Conservation (phyloP, 2,329 filamentous ascomycete species). For the Dactylellina cionopaga region DNA sequence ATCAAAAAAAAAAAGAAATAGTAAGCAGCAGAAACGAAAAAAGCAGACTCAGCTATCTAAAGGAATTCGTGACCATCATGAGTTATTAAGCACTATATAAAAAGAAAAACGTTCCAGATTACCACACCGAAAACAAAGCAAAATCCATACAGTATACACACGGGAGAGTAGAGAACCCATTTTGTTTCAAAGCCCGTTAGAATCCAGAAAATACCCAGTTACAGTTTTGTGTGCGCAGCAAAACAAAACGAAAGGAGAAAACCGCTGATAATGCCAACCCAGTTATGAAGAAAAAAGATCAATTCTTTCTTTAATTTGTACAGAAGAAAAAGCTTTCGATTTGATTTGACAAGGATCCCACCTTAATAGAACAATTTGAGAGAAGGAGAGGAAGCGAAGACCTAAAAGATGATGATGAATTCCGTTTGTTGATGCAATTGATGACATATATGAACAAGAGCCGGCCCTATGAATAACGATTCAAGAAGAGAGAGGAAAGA, state of each 20-base stretch:
- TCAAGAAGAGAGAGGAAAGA: constrained; percentile 12
- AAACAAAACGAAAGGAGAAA: constrained; percentile 41
- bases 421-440: constrained; percentile 40
- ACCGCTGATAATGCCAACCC: constrained; percentile 58
- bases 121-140: constrained; percentile 56
- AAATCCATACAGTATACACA: constrained; percentile 53
- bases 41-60: constrained; percentile 58
- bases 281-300: constrained; percentile 59
- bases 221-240: constrained; percentile 17
- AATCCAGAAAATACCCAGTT: constrained; percentile 26
- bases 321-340: constrained; percentile 56
- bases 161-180: constrained; percentile 29
- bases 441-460: constrained; percentile 47
- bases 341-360: constrained; percentile 51
- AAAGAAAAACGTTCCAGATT: constrained; percentile 21
- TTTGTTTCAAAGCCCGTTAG: constrained; percentile 27
- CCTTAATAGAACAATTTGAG: constrained; percentile 51
- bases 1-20: constrained; percentile 40
- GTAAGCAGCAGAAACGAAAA: constrained; percentile 57
- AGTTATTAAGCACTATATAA: constrained; percentile 50
- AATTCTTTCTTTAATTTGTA: constrained; percentile 54
- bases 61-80: constrained; percentile 40
- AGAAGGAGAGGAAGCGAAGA: constrained; percentile 49
- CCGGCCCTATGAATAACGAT: constrained; percentile 37
- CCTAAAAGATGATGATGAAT: constrained; percentile 54